phyloP scores from a whole-genome alignment of 192 early-diverging fungal genomes.

The Physocladia obscura region DNA sequence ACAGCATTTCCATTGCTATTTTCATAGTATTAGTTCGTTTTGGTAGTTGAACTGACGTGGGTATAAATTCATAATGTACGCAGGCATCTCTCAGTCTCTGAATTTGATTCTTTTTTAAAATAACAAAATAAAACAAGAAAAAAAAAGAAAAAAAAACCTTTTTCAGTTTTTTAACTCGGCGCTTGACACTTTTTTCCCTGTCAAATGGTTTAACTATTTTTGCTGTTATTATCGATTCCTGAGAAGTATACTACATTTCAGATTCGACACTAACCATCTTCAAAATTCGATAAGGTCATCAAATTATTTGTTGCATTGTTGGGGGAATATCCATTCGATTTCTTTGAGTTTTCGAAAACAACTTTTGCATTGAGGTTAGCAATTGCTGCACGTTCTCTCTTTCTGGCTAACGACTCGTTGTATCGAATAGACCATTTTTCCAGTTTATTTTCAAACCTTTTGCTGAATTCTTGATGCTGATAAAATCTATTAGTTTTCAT shows the following conservation, averaged over 20 bases:
- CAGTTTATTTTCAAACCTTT: conserved; percentile 29
- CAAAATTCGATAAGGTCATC: not conserved
- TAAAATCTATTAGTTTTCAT: not conserved
- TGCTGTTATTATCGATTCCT: no score
- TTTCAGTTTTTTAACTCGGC: conserved; percentile 18
- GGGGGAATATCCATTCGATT: not conserved
- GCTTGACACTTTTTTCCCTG: not conserved
- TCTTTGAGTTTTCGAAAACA: conserved; percentile 21
- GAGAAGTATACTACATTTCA: no score
- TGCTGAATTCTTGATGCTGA: conserved; percentile 2
- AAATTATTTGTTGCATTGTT: conserved; percentile 8
- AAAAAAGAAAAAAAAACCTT: not conserved
- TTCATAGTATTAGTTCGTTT: not conserved
- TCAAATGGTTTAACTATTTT: not conserved
- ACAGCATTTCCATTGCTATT: not conserved
- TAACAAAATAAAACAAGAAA: not conserved
- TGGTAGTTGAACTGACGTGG: conserved; percentile 9
- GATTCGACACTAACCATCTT: not conserved
- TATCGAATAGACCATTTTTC: conserved; percentile 30
- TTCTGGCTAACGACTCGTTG: conserved; percentile 18
- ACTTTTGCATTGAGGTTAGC: conserved; percentile 33
- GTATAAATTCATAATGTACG: conserved; percentile 21
- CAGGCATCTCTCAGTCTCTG: conserved; percentile 22
- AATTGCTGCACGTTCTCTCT: conserved; percentile 28
- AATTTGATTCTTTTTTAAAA: not conserved